Percentiles rank a stretch among this genome's conserved stretches.
These are phyloP conservation scores for Yamagishiella unicocca DNA, from an alignment of 139 green algal species.

Conservation along the genomic window DNA sequence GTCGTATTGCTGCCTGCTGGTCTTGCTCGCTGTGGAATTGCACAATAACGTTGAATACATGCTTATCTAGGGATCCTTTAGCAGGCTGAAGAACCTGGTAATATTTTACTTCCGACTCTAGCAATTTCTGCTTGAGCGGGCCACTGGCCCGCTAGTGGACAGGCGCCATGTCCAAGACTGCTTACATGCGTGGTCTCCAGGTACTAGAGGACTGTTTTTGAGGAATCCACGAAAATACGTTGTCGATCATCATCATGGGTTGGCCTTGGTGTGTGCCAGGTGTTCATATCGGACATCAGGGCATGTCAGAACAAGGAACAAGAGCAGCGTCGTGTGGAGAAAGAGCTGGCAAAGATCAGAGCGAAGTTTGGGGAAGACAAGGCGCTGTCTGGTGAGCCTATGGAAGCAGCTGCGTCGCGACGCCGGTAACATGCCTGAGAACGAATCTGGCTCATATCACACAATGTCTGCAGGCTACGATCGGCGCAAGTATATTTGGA, in stretches of 20 bases:
- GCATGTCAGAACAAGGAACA: constrained; percentile 92
- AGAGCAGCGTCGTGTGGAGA: constrained; percentile 93
- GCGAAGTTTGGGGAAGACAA: constrained; percentile 93
- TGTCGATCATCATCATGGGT: neutral
- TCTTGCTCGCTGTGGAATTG: no score
- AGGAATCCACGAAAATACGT: neutral
- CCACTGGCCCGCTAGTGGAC: neutral
- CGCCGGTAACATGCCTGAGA: neutral
- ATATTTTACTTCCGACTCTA: no score
- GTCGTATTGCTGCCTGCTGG: no score
- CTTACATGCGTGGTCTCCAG: constrained; percentile 81
- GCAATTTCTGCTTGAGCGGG: constrained; percentile 20
- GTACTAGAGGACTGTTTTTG: constrained; percentile 41
- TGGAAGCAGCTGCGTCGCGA: neutral
- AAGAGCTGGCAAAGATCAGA: constrained; percentile 98
- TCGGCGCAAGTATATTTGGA: constrained; percentile 99
- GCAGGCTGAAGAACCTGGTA: no score
- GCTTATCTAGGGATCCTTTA: no score
- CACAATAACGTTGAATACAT: no score
- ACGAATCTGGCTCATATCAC: neutral
- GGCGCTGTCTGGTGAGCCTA: constrained; percentile 58
- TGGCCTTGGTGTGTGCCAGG: constrained; percentile 11
- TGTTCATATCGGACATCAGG: constrained; percentile 96
- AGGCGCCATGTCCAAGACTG: constrained; percentile 77
- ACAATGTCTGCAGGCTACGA: constrained; percentile 86